Conservation (phyloP, 495 filamentous ascomycete genomes). For the Trichoderma orchidacearum region DNA sequence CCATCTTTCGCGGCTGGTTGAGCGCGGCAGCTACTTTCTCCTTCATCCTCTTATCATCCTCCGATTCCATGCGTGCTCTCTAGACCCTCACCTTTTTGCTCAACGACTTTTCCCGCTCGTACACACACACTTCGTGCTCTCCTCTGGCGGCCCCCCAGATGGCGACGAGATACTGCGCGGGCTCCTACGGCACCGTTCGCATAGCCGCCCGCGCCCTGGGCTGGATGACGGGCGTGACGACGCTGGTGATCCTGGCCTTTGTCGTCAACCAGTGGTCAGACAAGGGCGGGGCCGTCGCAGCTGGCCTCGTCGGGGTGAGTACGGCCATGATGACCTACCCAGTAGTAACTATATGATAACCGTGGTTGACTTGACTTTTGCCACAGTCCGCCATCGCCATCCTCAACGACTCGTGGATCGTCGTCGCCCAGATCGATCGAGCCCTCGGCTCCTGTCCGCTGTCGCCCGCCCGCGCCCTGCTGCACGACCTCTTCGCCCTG, state of each 20-base stretch:
- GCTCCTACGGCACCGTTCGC: neutral
- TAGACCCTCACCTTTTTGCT: too few relatives aligned
- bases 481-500: neutral
- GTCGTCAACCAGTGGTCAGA: neutral
- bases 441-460: neutral
- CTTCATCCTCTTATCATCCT: too few relatives aligned
- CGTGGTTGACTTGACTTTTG: neutral
- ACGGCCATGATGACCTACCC: neutral
- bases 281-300: neutral
- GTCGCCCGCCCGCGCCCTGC: neutral
- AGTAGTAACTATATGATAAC: neutral
- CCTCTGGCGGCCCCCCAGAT: too few relatives aligned
- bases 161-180: neutral
- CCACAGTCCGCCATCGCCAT: neutral
- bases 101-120: too few relatives aligned
- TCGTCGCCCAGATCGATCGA: neutral
- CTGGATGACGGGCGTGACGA: neutral
- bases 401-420: conserved; percentile 2
- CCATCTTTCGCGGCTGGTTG: too few relatives aligned
- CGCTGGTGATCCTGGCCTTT: neutral
- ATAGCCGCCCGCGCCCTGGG: neutral
- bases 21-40: too few relatives aligned
- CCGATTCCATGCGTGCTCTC: too few relatives aligned
- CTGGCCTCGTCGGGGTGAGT: neutral
- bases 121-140: too few relatives aligned